Conservation (phyloP, 192 early-diverging fungal genomes). For the Oehlia diaphana region DNA sequence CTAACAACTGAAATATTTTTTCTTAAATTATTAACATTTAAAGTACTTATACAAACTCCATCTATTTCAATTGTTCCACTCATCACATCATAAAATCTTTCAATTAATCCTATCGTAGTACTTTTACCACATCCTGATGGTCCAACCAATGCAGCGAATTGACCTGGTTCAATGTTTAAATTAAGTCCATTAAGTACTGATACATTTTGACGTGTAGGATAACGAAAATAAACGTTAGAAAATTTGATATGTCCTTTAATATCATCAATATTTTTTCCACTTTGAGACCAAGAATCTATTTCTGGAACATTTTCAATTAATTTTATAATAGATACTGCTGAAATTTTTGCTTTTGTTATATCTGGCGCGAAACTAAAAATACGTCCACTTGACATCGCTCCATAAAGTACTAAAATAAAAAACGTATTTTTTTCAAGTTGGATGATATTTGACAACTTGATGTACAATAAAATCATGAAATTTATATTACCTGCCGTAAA, state of each 20-base stretch:
- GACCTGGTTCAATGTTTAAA: constrained; percentile 56
- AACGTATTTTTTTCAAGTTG: too few relatives aligned
- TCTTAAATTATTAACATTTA: constrained; percentile 45
- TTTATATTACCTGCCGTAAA: constrained; percentile 24
- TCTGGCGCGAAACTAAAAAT: constrained; percentile 49
- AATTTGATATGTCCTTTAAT: constrained; percentile 36
- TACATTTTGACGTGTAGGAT: constrained; percentile 62
- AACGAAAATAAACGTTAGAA: constrained; percentile 45
- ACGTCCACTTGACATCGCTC: constrained; percentile 47
- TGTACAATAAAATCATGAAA: too few relatives aligned
- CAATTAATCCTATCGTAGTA: constrained; percentile 60
- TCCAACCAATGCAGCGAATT: constrained; percentile 80
- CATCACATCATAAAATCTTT: constrained; percentile 56
- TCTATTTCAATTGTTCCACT: constrained; percentile 47
- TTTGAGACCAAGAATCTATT: constrained; percentile 42
- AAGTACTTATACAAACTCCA: constrained; percentile 41
- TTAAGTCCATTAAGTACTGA: constrained; percentile 56
- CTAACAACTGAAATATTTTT: constrained; percentile 52
- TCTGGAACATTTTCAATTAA: constrained; percentile 47
- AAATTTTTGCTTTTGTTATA: constrained; percentile 57
- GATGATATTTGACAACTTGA: too few relatives aligned
- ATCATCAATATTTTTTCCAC: constrained; percentile 34
- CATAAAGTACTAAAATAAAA: constrained; percentile 21
- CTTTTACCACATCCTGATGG: constrained; percentile 71
- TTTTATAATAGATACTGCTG: constrained; percentile 50